phyloP scores from a whole-genome alignment of 1,284 basidiomycete genomes.

The Trametes hirsuta region DNA sequence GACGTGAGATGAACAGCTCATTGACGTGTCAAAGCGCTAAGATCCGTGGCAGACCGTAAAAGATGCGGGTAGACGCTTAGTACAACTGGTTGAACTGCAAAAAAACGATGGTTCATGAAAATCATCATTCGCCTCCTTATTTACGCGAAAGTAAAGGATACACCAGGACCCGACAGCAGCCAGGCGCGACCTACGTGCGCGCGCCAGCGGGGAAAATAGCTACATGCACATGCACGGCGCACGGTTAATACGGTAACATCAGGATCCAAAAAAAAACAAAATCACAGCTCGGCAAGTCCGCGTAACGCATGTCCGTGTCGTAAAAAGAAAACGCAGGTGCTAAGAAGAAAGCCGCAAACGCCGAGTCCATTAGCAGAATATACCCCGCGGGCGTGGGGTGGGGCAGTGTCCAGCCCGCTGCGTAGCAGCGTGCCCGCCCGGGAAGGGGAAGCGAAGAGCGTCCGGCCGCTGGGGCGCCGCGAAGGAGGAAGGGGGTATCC shows the following conservation, averaged over 20 bases:
- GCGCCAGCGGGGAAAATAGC: background rate
- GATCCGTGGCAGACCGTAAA: too few species aligned
- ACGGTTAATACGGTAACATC: background rate
- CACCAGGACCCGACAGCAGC: background rate
- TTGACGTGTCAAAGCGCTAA: too few species aligned
- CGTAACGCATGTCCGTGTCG: slow-evolving; percentile 21
- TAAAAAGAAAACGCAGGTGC: slow-evolving; percentile 1
- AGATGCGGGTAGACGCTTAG: too few species aligned
- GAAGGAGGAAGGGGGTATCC: background rate
- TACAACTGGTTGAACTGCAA: too few species aligned
- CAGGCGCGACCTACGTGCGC: background rate
- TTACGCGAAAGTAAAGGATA: background rate
- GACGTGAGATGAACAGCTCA: too few species aligned
- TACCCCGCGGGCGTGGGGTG: background rate
- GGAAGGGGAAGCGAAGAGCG: slow-evolving; percentile 1
- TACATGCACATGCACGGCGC: slow-evolving; percentile 4
- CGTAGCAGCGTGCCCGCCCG: too few species aligned
- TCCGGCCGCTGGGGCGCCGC: background rate
- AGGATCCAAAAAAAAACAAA: background rate
- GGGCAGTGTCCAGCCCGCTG: too few species aligned
- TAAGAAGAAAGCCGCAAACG: slow-evolving; percentile 1
- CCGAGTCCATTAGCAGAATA: slow-evolving; percentile 14
- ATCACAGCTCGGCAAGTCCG: slow-evolving; percentile 18
- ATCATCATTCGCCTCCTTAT: background rate
- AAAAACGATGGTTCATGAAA: background rate